These are phyloP conservation scores for Fusarium anguioides DNA, from an alignment of 2,329 filamentous ascomycete species.

Conservation along the genomic window DNA sequence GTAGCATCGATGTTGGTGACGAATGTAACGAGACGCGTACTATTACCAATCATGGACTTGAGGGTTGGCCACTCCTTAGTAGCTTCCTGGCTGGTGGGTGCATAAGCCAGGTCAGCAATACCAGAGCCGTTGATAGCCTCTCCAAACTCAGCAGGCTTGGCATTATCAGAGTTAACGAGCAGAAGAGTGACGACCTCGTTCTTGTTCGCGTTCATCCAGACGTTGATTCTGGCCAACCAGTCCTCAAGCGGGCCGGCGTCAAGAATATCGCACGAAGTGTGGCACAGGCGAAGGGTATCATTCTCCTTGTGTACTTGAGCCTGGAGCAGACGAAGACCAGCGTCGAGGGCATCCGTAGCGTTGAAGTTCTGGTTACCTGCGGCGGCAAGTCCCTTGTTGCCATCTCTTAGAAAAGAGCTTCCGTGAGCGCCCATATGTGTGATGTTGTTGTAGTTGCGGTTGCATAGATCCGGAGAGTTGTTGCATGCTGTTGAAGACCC, in stretches of 20 bases:
- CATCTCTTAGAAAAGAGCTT: constrained; percentile 76
- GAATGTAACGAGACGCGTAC: constrained; percentile 75
- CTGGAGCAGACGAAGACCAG: constrained; percentile 77
- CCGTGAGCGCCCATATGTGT: constrained; percentile 84
- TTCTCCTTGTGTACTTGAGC: constrained; percentile 75
- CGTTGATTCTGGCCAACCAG: constrained; percentile 73
- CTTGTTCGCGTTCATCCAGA: constrained; percentile 75
- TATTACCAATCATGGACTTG: constrained; percentile 71
- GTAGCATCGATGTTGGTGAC: constrained; percentile 65
- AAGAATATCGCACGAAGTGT: constrained; percentile 73
- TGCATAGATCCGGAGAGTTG: constrained; percentile 81
- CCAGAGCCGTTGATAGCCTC: constrained; percentile 66
- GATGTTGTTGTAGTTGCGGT: constrained; percentile 76
- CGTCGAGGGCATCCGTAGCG: constrained; percentile 75
- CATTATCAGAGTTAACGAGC: constrained; percentile 75
- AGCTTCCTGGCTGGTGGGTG: constrained; percentile 58
- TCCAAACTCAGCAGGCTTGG: constrained; percentile 65
- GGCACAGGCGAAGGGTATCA: constrained; percentile 74
- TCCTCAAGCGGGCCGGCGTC: constrained; percentile 73
- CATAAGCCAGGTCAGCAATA: constrained; percentile 71
- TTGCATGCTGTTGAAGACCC: constrained; percentile 70
- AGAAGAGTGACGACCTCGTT: constrained; percentile 82
- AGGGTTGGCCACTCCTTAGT: constrained; percentile 75
- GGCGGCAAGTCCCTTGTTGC: constrained; percentile 66
- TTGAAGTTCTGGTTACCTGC: constrained; percentile 81